Conservation (phyloP, 2,329 filamentous ascomycete species). For the Colletotrichum zoysiae region DNA sequence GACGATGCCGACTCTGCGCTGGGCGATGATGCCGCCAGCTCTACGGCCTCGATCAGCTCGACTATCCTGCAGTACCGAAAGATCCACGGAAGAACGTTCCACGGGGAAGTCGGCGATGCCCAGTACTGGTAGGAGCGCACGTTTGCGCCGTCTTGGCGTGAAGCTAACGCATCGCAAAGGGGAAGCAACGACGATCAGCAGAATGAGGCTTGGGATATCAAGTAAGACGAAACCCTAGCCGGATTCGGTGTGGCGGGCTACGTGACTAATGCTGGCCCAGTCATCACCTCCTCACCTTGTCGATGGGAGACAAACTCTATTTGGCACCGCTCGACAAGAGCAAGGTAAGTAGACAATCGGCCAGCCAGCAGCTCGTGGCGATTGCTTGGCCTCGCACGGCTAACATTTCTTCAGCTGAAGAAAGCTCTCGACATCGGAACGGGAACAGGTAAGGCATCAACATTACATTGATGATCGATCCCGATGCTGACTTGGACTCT, state of each 20-base stretch:
- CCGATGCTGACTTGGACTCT: not conserved
- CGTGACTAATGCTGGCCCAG: conserved; percentile 29
- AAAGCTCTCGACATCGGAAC: conserved; percentile 64
- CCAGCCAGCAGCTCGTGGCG: too few relatives aligned
- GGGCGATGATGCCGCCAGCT: conserved; percentile 41
- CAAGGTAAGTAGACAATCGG: conserved; percentile 44
- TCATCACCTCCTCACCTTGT: conserved; percentile 46
- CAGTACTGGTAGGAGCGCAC: conserved; percentile 46
- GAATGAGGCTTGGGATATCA: conserved; percentile 50
- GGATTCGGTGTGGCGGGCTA: not conserved
- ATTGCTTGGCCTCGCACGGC: not conserved
- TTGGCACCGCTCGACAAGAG: conserved; percentile 45
- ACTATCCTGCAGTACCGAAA: conserved; percentile 49
- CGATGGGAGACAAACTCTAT: conserved; percentile 45
- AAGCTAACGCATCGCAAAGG: conserved; percentile 17
- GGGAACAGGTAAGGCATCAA: conserved; percentile 51
- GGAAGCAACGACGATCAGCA: conserved; percentile 50
- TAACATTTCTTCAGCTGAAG: conserved; percentile 2
- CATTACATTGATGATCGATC: not conserved
- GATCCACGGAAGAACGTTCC: conserved; percentile 50
- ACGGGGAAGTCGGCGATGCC: conserved; percentile 47
- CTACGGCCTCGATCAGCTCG: conserved; percentile 49
- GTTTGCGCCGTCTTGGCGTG: not conserved
- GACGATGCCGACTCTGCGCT: conserved; percentile 40
- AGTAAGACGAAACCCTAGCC: conserved; percentile 37